Conservation (phyloP, 2,329 filamentous ascomycete species). For the Rasamsonia emersonii region DNA sequence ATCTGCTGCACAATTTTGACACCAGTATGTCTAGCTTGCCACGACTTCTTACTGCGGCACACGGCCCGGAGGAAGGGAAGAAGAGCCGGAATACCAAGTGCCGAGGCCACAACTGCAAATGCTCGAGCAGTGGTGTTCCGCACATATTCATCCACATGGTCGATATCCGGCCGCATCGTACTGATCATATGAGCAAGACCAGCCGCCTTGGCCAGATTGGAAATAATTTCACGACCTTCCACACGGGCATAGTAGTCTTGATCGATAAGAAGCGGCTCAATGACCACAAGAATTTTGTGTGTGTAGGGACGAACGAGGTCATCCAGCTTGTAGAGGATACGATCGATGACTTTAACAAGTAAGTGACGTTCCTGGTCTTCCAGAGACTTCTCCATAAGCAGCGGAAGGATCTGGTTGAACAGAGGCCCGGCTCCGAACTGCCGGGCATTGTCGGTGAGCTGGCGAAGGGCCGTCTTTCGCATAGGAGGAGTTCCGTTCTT, state of each 20-base stretch:
- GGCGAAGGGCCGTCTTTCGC: slow-evolving; percentile 94
- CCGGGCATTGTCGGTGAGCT: slow-evolving; percentile 93
- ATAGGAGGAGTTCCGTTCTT: slow-evolving; percentile 98
- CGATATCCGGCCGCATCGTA: slow-evolving; percentile 97
- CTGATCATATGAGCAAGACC: slow-evolving; percentile 98
- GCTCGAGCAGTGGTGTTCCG: slow-evolving; percentile 95
- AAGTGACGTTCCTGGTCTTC: slow-evolving; percentile 98
- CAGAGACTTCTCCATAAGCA: slow-evolving; percentile 96
- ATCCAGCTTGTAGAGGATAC: slow-evolving; percentile 96
- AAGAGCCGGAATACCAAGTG: slow-evolving; percentile 87
- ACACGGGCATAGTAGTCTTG: slow-evolving; percentile 99
- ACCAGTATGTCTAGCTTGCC: slow-evolving; percentile 95
- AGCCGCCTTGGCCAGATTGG: slow-evolving; percentile 91
- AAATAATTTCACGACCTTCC: slow-evolving; percentile 97
- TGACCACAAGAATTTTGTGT: slow-evolving; percentile 97
- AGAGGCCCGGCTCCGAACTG: slow-evolving; percentile 89
- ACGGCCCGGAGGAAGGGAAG: slow-evolving; percentile 92
- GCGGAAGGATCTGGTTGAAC: slow-evolving; percentile 93
- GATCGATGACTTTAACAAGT: slow-evolving; percentile 97
- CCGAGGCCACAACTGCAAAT: slow-evolving; percentile 94
- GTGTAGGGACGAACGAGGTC: slow-evolving; percentile 93
- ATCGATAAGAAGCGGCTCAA: slow-evolving; percentile 97
- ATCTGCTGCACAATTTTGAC: slow-evolving; percentile 99
- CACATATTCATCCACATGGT: slow-evolving; percentile 97
- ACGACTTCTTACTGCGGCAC: slow-evolving; percentile 96